These are phyloP conservation scores for Aspergillus jensenii DNA, from an alignment of 2,329 filamentous ascomycete species.

Conservation along the genomic window DNA sequence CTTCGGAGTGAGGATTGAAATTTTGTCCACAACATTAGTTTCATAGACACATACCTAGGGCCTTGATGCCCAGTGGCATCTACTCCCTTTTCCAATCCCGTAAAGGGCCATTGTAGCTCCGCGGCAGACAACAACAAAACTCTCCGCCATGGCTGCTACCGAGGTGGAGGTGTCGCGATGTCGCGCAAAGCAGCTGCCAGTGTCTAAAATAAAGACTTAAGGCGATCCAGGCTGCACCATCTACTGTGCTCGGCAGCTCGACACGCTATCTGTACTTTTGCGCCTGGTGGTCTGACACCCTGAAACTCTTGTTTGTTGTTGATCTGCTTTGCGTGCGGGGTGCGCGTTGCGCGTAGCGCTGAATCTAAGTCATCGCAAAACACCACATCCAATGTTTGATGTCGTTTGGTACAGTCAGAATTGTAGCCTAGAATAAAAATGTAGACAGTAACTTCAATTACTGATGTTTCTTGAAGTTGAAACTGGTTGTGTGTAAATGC, in stretches of 20 bases:
- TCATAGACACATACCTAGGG: background rate
- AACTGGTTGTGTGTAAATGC: too few relatives aligned
- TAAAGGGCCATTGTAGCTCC: background rate
- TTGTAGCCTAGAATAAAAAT: too few relatives aligned
- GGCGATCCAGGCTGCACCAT: background rate
- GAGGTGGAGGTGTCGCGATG: background rate
- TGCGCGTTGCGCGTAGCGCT: background rate
- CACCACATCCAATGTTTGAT: background rate
- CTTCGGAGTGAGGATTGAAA: background rate
- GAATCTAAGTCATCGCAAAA: background rate
- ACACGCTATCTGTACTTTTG: background rate
- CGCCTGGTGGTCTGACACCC: background rate
- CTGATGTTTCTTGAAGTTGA: too few relatives aligned
- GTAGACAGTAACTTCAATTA: too few relatives aligned
- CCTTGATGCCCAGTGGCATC: background rate
- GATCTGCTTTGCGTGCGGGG: background rate
- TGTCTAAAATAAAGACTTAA: background rate
- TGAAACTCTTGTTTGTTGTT: background rate
- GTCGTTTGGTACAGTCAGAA: background rate
- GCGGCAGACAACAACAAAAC: background rate
- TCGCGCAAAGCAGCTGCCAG: background rate
- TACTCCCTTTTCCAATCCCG: background rate
- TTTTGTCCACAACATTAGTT: background rate
- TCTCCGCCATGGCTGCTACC: background rate
- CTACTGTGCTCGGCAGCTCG: background rate